Evolutionary conservation across 768 basidiomycete genomes (phyloP).

Genomic region (Chalciporus sphaerocephalus): DNA sequence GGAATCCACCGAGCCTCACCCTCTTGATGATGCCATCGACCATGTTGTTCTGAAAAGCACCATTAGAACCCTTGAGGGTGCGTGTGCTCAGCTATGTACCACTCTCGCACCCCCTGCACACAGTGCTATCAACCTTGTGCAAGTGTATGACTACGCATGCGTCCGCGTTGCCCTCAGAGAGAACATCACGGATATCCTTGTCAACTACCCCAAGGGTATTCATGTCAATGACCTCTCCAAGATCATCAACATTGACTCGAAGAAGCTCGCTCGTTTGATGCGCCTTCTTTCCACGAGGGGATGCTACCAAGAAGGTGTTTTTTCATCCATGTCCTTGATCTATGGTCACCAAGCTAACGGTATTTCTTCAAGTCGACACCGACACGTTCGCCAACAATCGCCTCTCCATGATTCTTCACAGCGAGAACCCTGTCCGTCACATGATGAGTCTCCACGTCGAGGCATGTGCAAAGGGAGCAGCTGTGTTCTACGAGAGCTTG

Average conservation of each 20-base stretch:
- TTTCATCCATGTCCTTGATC: neutral
- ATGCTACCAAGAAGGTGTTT: slow-evolving; percentile 32
- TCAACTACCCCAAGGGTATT: slow-evolving; percentile 27
- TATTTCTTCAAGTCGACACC: slow-evolving; percentile 19
- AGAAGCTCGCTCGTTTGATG: slow-evolving; percentile 30
- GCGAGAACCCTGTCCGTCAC: slow-evolving; percentile 19
- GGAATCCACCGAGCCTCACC: slow-evolving; percentile 31
- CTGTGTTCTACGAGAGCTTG: slow-evolving; percentile 25
- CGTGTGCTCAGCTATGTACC: slow-evolving; percentile 33
- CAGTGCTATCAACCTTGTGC: slow-evolving; percentile 27
- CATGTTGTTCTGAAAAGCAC: slow-evolving; percentile 21
- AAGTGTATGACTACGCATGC: slow-evolving; percentile 28
- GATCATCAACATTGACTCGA: slow-evolving; percentile 16
- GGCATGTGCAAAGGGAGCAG: slow-evolving; percentile 12
- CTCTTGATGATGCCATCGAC: slow-evolving; percentile 31
- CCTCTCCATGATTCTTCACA: slow-evolving; percentile 28
- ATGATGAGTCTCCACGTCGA: slow-evolving; percentile 21
- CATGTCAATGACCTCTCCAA: slow-evolving; percentile 29
- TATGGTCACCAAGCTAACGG: neutral
- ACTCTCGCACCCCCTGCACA: slow-evolving; percentile 35
- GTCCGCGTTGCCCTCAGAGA: slow-evolving; percentile 26
- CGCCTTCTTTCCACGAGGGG: slow-evolving; percentile 29
- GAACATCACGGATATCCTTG: slow-evolving; percentile 27
- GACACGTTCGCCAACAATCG: slow-evolving; percentile 35
- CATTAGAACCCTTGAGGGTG: slow-evolving; percentile 32